Conservation (phyloP, 768 basidiomycete genomes). For the Mycena filopes region DNA sequence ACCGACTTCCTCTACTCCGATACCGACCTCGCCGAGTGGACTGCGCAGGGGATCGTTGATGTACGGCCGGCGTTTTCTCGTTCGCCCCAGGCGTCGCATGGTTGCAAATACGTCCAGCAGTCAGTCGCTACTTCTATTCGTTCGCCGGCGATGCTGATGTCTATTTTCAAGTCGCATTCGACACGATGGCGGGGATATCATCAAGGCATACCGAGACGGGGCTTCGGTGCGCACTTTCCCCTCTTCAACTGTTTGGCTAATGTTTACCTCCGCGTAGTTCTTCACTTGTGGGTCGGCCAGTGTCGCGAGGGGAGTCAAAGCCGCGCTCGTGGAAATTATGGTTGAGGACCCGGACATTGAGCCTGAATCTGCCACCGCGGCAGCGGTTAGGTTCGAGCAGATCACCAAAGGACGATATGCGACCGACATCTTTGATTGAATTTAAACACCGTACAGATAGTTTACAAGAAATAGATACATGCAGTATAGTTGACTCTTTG, state of each 20-base stretch:
- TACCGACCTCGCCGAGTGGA: slow-evolving; percentile 55
- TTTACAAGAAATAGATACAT: too few species aligned
- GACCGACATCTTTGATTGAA: slow-evolving; percentile 59
- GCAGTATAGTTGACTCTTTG: too few species aligned
- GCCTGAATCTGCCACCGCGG: slow-evolving; percentile 42
- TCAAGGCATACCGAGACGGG: slow-evolving; percentile 42
- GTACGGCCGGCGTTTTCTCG: slow-evolving; percentile 56
- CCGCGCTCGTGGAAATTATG: slow-evolving; percentile 48
- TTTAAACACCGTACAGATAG: too few species aligned
- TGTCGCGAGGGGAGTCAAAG: slow-evolving; percentile 51
- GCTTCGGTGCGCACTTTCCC: slow-evolving; percentile 44
- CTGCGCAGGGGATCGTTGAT: slow-evolving; percentile 52
- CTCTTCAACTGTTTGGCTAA: not conserved
- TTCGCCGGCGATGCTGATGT: not conserved
- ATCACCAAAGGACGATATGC: slow-evolving; percentile 53
- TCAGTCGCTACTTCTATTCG: slow-evolving; percentile 32
- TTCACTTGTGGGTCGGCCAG: slow-evolving; percentile 55
- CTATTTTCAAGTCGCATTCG: slow-evolving; percentile 51
- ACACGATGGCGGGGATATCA: slow-evolving; percentile 52
- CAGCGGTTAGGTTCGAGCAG: slow-evolving; percentile 42
- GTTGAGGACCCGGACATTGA: slow-evolving; percentile 35
- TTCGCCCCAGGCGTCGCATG: slow-evolving; percentile 39
- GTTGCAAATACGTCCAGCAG: slow-evolving; percentile 54
- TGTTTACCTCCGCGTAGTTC: slow-evolving; percentile 39
- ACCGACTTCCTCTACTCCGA: slow-evolving; percentile 57